A percentile compares a stretch with the other conserved stretches of the same genome.
Evolutionary conservation across 2,329 filamentous ascomycete genomes (phyloP).

Genomic region (Fusarium buharicum): DNA sequence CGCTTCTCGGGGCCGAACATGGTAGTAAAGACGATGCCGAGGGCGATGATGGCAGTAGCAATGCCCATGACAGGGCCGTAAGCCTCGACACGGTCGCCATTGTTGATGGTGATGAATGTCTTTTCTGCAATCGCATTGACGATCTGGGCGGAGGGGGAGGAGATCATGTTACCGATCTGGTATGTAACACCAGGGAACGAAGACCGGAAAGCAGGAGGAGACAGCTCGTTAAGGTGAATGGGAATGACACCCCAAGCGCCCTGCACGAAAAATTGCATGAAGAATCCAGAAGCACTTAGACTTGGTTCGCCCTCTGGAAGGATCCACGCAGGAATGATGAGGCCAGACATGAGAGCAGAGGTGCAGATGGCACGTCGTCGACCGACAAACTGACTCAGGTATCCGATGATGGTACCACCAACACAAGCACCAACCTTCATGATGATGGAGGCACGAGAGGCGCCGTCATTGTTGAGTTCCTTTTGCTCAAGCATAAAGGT

Average conservation of each 20-base stretch:
- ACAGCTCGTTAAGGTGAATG: slow-evolving; percentile 79
- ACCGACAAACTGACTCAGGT: slow-evolving; percentile 78
- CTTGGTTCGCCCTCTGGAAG: slow-evolving; percentile 67
- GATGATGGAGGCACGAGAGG: slow-evolving; percentile 79
- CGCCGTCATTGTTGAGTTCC: slow-evolving; percentile 69
- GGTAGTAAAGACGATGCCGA: slow-evolving; percentile 74
- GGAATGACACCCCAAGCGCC: slow-evolving; percentile 75
- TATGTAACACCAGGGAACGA: slow-evolving; percentile 78
- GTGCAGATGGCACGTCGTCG: slow-evolving; percentile 74
- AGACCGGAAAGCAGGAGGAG: slow-evolving; percentile 75
- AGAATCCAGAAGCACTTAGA: slow-evolving; percentile 73
- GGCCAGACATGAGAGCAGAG: slow-evolving; percentile 67
- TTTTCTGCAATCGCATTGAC: slow-evolving; percentile 78
- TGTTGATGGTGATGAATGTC: slow-evolving; percentile 62
- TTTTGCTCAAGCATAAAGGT: slow-evolving; percentile 82
- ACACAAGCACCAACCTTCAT: slow-evolving; percentile 83
- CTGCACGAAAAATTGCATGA: slow-evolving; percentile 75
- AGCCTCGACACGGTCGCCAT: slow-evolving; percentile 70
- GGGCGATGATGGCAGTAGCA: slow-evolving; percentile 78
- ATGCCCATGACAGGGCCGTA: slow-evolving; percentile 82
- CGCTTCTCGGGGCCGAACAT: slow-evolving; percentile 79
- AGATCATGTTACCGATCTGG: slow-evolving; percentile 80
- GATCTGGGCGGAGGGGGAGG: slow-evolving; percentile 78
- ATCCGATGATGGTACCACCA: slow-evolving; percentile 78
- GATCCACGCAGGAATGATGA: slow-evolving; percentile 77